Percentiles rank a stretch among this genome's conserved stretches.
Evolutionary conservation across 257 asterid genomes (phyloP).

Genomic region (Solanum dulcamara): DNA sequence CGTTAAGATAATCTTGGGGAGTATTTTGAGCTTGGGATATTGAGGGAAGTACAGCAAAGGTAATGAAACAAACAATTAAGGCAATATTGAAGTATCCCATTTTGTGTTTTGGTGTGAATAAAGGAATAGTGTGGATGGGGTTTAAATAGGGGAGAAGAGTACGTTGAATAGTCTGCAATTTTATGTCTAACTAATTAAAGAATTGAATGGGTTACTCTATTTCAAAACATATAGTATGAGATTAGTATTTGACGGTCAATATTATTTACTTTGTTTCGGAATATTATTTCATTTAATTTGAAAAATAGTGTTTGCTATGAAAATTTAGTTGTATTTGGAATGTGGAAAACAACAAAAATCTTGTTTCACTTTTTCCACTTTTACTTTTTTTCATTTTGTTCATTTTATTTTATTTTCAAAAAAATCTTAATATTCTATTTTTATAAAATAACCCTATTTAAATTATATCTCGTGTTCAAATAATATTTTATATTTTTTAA

Average conservation of each 20-base stretch:
- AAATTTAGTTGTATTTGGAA: no score
- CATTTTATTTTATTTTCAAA: no score
- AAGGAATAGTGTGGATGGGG: neutral
- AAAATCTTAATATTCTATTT: no score
- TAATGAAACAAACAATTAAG: neutral
- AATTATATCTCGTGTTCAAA: no score
- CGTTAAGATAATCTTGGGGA: slow-evolving; percentile 14
- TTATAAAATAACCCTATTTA: no score
- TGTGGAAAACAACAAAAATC: no score
- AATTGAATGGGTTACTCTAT: neutral
- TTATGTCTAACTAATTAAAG: neutral
- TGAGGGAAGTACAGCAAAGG: neutral
- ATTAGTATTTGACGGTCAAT: neutral
- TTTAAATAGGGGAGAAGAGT: neutral
- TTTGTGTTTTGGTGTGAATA: neutral
- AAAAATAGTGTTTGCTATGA: no score
- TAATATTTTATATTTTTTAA: no score
- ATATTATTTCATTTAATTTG: no score
- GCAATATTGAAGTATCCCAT: neutral
- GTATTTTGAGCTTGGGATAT: slow-evolving; percentile 9
- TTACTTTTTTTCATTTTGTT: no score
- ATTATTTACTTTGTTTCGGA: no score
- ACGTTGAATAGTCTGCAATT: neutral
- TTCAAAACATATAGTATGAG: neutral
- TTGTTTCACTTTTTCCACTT: no score